Conservation (phyloP, 2,329 filamentous ascomycete species). For the Penicillium sumatraense region DNA sequence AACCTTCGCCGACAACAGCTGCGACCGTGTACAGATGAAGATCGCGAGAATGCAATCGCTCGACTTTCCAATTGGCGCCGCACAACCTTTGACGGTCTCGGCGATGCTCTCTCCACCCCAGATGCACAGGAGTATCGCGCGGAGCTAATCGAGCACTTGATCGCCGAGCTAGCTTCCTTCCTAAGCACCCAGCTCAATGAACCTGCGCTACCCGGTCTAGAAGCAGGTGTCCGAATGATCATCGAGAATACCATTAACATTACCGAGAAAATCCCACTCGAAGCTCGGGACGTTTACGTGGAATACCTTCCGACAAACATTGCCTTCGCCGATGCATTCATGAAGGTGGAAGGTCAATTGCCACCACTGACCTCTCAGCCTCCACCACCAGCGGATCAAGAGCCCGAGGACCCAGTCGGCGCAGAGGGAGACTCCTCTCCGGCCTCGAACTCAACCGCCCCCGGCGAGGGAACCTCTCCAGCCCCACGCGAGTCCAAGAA, state of each 20-base stretch:
- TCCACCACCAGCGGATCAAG: slow-evolving; percentile 25
- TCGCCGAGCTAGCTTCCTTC: slow-evolving; percentile 68
- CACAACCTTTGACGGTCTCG: slow-evolving; percentile 88
- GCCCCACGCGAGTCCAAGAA: slow-evolving; percentile 37
- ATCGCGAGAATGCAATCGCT: slow-evolving; percentile 82
- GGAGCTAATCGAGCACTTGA: slow-evolving; percentile 71
- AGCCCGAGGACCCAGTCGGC: slow-evolving; percentile 11
- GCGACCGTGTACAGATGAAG: slow-evolving; percentile 76
- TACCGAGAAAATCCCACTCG: slow-evolving; percentile 81
- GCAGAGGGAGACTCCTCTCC: slow-evolving; percentile 30
- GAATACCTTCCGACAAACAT: slow-evolving; percentile 82
- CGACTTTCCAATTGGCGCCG: slow-evolving; percentile 94
- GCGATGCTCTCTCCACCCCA: slow-evolving; percentile 68
- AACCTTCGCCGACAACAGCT: slow-evolving; percentile 79
- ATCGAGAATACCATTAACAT: slow-evolving; percentile 88
- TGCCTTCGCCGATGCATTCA: slow-evolving; percentile 69
- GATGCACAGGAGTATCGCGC: slow-evolving; percentile 69
- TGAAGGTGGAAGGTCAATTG: slow-evolving; percentile 79
- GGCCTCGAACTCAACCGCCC: slow-evolving; percentile 24
- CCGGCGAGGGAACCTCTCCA: slow-evolving; percentile 19
- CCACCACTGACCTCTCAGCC: slow-evolving; percentile 56
- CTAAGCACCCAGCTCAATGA: slow-evolving; percentile 76
- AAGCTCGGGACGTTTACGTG: slow-evolving; percentile 88
- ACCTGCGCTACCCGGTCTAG: slow-evolving; percentile 78
- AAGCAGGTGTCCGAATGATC: slow-evolving; percentile 89